Evolutionary conservation across 2,329 filamentous ascomycete species (phyloP).

Genomic region (Xylaria polymorpha): DNA sequence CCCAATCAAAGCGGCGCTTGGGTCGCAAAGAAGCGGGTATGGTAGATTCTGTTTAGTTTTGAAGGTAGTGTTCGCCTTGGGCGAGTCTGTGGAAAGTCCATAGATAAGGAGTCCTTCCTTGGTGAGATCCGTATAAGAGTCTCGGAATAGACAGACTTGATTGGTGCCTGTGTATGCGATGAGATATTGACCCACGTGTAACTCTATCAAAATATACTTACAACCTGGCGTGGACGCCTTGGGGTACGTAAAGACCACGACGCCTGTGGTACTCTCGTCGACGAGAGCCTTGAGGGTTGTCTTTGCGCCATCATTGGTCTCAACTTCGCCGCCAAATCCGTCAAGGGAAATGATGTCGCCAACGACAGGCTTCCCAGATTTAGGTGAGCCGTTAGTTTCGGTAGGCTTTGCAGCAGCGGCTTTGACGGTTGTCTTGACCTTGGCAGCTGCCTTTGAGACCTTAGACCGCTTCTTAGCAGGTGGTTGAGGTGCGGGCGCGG

Average conservation of each 20-base stretch:
- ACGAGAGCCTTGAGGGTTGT: slow-evolving; percentile 84
- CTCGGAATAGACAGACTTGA: slow-evolving; percentile 93
- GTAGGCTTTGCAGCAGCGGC: slow-evolving; percentile 44
- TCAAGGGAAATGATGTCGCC: slow-evolving; percentile 68
- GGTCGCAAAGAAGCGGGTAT: slow-evolving; percentile 90
- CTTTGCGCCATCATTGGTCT: slow-evolving; percentile 85
- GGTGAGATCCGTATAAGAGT: slow-evolving; percentile 81
- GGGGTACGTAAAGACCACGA: slow-evolving; percentile 95
- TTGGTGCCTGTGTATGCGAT: slow-evolving; percentile 75
- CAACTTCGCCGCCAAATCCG: slow-evolving; percentile 76
- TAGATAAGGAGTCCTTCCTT: slow-evolving; percentile 86
- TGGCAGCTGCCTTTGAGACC: slow-evolving; percentile 53
- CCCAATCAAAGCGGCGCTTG: slow-evolving; percentile 75
- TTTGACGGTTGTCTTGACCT: slow-evolving; percentile 53
- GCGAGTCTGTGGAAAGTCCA: slow-evolving; percentile 86
- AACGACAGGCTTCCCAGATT: slow-evolving; percentile 59
- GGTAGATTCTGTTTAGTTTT: slow-evolving; percentile 90
- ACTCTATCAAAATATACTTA: slow-evolving; percentile 62
- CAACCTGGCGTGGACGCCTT: slow-evolving; percentile 94
- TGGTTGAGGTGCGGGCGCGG: slow-evolving; percentile 53
- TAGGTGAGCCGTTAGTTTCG: slow-evolving; percentile 50
- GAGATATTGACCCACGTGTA: slow-evolving; percentile 19
- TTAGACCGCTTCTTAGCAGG: slow-evolving; percentile 58
- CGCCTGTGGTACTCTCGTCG: slow-evolving; percentile 83
- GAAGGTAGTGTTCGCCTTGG: slow-evolving; percentile 93